These are phyloP conservation scores for Blastocladiella emersonii DNA, from an alignment of 371 early-diverging fungal species.

Conservation along the genomic window DNA sequence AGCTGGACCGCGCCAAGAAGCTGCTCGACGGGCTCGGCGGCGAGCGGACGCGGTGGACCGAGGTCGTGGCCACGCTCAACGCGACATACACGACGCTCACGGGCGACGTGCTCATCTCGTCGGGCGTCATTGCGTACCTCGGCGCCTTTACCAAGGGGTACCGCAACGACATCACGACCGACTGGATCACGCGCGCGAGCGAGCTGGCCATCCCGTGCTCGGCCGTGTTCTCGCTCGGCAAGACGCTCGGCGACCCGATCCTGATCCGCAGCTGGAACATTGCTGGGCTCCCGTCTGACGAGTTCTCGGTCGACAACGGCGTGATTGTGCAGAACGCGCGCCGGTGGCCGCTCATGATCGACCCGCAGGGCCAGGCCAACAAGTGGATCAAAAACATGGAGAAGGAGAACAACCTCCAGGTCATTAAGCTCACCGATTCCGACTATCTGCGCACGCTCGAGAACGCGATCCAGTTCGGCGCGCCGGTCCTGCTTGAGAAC, in stretches of 20 bases:
- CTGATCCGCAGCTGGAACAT: conserved; percentile 23
- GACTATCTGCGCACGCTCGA: conserved; percentile 42
- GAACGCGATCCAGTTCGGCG: conserved; percentile 44
- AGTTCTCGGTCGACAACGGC: conserved; percentile 34
- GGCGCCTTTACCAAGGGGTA: conserved; percentile 39
- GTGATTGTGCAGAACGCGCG: conserved; percentile 37
- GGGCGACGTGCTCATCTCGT: conserved; percentile 35
- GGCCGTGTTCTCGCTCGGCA: conserved; percentile 28
- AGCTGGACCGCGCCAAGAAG: conserved; percentile 38
- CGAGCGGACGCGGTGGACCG: conserved; percentile 39
- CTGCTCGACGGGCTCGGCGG: conserved; percentile 36
- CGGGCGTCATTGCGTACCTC: conserved; percentile 35
- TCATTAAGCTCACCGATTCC: conserved; percentile 35
- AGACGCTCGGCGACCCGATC: conserved; percentile 29
- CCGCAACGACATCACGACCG: conserved; percentile 20
- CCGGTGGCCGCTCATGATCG: conserved; percentile 42
- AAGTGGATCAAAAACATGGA: conserved; percentile 48
- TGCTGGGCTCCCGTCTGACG: conserved; percentile 33
- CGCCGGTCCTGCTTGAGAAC: conserved; percentile 38
- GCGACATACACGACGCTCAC: conserved; percentile 28
- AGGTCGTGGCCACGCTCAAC: conserved; percentile 31
- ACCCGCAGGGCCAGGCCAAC: conserved; percentile 49
- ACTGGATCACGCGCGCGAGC: conserved; percentile 27
- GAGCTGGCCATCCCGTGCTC: conserved; percentile 35
- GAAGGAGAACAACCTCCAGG: conserved; percentile 30